phyloP scores from a whole-genome alignment of 2,329 filamentous ascomycete genomes.

The Botrytis aclada region DNA sequence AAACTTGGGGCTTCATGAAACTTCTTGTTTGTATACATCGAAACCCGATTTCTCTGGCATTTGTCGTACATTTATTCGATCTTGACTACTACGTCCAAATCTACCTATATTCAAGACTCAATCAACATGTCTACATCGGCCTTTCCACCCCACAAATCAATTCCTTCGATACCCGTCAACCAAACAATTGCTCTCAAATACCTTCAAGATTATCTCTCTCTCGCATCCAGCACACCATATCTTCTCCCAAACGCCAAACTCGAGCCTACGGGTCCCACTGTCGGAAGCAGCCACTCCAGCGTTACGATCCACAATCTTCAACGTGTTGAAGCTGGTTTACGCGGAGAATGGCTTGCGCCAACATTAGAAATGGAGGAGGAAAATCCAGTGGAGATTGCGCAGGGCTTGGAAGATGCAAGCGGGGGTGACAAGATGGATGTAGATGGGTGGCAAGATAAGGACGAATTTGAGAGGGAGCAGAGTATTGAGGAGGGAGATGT shows the following conservation, averaged over 20 bases:
- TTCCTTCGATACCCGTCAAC: slow-evolving; percentile 31
- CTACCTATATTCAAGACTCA: neutral
- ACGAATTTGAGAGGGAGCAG: slow-evolving; percentile 39
- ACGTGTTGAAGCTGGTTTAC: slow-evolving; percentile 50
- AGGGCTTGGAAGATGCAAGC: slow-evolving; percentile 30
- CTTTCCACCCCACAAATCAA: slow-evolving; percentile 35
- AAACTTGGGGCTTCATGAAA: slow-evolving; percentile 12
- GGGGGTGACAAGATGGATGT: slow-evolving; percentile 31
- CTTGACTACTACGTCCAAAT: neutral
- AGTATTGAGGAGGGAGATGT: slow-evolving; percentile 34
- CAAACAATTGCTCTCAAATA: slow-evolving; percentile 34
- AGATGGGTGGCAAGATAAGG: slow-evolving; percentile 39
- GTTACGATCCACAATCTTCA: slow-evolving; percentile 52
- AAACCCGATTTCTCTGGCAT: neutral
- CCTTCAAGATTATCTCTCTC: slow-evolving; percentile 35
- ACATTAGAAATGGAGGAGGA: slow-evolving; percentile 40
- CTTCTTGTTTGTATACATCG: neutral
- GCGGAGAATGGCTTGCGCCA: slow-evolving; percentile 48
- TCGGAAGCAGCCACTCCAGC: slow-evolving; percentile 34
- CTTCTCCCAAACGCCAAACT: slow-evolving; percentile 39
- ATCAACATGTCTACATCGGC: slow-evolving; percentile 36
- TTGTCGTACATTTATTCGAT: neutral
- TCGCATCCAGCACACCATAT: slow-evolving; percentile 29
- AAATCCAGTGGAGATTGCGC: slow-evolving; percentile 27
- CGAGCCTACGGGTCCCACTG: slow-evolving; percentile 35